Evolutionary conservation across 805 yeast species (phyloP).

Genomic region (Barnettozyma salicaria): DNA sequence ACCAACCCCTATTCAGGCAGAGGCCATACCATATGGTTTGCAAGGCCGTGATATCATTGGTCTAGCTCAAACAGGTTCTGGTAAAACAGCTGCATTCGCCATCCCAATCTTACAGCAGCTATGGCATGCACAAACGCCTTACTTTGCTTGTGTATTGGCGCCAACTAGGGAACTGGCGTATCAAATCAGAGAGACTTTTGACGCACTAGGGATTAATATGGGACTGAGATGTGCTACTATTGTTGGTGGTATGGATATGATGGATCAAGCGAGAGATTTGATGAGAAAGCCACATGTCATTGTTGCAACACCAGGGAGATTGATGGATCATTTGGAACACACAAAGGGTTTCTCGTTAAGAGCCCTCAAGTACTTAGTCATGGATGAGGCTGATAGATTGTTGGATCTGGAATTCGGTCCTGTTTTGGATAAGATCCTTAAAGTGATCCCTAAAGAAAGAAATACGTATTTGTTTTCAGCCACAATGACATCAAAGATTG

Average conservation of each 20-base stretch:
- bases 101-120: conserved; percentile 87
- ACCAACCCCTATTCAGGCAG: conserved; percentile 93
- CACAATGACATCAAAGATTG: conserved; percentile 95
- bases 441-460: conserved; percentile 76
- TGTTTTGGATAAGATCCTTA: conserved; percentile 78
- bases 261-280: conserved; percentile 93
- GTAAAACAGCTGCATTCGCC: conserved; percentile 98
- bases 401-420: conserved; percentile 97
- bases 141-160: conserved; percentile 81
- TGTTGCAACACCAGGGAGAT: conserved; percentile 93
- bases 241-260: conserved; percentile 98
- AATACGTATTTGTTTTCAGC: conserved; percentile 89
- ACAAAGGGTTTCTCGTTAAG: conserved; percentile 85
- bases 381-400: conserved; percentile 96
- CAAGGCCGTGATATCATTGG: conserved; percentile 93
- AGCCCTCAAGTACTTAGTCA: conserved; percentile 73
- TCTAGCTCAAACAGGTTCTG: conserved; percentile 95
- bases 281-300: conserved; percentile 91
- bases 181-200: conserved; percentile 91
- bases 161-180: conserved; percentile 84
- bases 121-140: conserved; percentile 85
- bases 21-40: conserved; percentile 85
- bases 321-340: conserved; percentile 88
- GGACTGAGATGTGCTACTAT: conserved; percentile 85
- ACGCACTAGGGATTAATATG: conserved; percentile 86